Conservation (phyloP, 805 yeast genomes). For the Suhomyces pyralidae region DNA sequence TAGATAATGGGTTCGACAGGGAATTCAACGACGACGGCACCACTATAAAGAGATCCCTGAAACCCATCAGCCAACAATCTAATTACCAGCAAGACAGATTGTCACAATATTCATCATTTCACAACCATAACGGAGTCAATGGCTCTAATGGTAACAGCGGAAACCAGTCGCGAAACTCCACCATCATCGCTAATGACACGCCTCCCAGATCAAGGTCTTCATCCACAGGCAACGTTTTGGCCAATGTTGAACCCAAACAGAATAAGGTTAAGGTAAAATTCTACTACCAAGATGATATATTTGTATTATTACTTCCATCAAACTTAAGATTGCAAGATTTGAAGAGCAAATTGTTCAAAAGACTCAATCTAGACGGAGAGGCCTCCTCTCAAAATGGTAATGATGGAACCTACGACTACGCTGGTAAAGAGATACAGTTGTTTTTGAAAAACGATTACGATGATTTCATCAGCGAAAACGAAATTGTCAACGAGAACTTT, state of each 20-base stretch:
- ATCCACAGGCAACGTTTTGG: constrained; percentile 8
- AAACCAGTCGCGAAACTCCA: constrained; percentile 16
- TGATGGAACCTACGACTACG: background rate
- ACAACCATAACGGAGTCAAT: constrained; percentile 7
- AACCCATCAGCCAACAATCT: constrained; percentile 38
- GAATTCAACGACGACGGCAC: constrained; percentile 28
- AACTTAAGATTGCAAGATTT: constrained; percentile 48
- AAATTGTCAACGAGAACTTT: constrained; percentile 27
- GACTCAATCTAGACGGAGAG: constrained; percentile 41
- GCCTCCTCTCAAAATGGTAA: constrained; percentile 3
- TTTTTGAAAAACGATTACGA: constrained; percentile 43
- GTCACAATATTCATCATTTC: constrained; percentile 47
- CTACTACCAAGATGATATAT: constrained; percentile 76
- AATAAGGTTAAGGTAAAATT: constrained; percentile 63
- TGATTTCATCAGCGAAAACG: constrained; percentile 32
- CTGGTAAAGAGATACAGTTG: constrained; percentile 23
- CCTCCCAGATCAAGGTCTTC: constrained; percentile 19
- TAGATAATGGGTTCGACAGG: constrained; percentile 58
- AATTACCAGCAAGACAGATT: constrained; percentile 50
- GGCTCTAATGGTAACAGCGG: background rate
- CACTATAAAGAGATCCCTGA: constrained; percentile 22
- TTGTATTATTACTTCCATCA: constrained; percentile 59
- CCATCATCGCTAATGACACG: constrained; percentile 10
- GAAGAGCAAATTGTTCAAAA: constrained; percentile 48
- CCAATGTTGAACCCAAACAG: constrained; percentile 13